Conservation (phyloP, 148 eudicot genomes). For the Persicaria tinctoria region DNA sequence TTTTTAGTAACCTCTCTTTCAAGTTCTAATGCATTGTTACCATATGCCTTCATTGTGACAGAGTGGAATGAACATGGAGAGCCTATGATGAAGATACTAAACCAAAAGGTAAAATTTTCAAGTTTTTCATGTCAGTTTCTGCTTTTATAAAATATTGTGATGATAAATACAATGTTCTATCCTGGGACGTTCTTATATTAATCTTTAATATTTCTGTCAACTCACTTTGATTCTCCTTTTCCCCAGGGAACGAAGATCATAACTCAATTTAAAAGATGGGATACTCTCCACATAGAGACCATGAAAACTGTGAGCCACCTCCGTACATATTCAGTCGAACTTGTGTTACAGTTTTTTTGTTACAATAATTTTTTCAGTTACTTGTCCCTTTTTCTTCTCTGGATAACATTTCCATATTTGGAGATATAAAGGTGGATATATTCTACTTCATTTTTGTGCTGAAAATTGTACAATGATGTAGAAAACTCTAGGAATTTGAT, state of each 20-base stretch:
- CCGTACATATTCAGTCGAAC: neutral
- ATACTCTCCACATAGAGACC: slow-evolving; percentile 62
- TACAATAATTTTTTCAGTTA: neutral
- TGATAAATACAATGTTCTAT: neutral
- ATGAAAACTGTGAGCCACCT: slow-evolving; percentile 51
- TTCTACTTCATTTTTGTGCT: too few species aligned
- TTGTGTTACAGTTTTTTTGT: neutral
- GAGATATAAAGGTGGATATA: neutral
- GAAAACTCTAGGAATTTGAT: neutral
- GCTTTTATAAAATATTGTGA: too few species aligned
- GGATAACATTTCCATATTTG: neutral
- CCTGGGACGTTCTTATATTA: neutral
- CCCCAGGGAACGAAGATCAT: slow-evolving; percentile 54
- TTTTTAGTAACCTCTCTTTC: neutral
- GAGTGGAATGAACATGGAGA: slow-evolving; percentile 17
- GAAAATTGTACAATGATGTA: neutral
- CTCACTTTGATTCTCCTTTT: neutral
- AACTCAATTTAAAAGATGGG: slow-evolving; percentile 63
- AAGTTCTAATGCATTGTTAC: neutral
- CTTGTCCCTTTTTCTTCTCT: neutral
- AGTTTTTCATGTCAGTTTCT: neutral
- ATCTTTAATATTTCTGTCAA: neutral
- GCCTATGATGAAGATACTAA: slow-evolving; percentile 49
- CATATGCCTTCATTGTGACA: slow-evolving; percentile 51
- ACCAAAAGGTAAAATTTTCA: slow-evolving; percentile 41